A percentile compares a stretch with the other conserved stretches of the same genome.
Evolutionary conservation across 441 rosid genomes (phyloP).

Genomic region (Euphorbia celastroides): DNA sequence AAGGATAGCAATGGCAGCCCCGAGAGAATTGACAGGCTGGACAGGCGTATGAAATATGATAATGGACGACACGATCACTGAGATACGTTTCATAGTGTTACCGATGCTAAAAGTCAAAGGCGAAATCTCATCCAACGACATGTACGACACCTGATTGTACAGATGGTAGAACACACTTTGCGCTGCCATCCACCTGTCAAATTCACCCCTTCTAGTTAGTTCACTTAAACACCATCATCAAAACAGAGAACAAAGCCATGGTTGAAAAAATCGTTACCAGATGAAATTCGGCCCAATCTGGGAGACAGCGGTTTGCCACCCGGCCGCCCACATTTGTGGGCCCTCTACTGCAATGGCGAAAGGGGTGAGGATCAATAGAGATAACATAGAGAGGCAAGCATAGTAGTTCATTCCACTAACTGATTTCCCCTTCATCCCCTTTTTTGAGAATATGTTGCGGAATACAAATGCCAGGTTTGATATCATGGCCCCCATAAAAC

Average conservation of each 20-base stretch:
- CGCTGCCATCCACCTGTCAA: slow-evolving; percentile 97
- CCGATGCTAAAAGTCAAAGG: slow-evolving; percentile 89
- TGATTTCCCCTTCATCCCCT: slow-evolving; percentile 88
- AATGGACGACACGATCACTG: slow-evolving; percentile 82
- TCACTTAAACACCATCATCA: too few species aligned
- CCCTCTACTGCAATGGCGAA: slow-evolving; percentile 92
- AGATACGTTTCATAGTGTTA: slow-evolving; percentile 90
- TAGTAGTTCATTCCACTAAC: slow-evolving; percentile 97
- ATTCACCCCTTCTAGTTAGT: too few species aligned
- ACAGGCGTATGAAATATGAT: slow-evolving; percentile 83
- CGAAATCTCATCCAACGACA: slow-evolving; percentile 88
- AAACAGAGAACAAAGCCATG: too few species aligned
- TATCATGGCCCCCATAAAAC: slow-evolving; percentile 98
- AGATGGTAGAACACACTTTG: slow-evolving; percentile 92
- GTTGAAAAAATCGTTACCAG: slow-evolving; percentile 40
- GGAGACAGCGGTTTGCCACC: slow-evolving; percentile 71
- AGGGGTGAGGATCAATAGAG: slow-evolving; percentile 81
- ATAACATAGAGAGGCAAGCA: slow-evolving; percentile 80
- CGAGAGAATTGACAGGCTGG: slow-evolving; percentile 79
- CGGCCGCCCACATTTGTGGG: slow-evolving; percentile 88
- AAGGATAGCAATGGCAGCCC: slow-evolving; percentile 85
- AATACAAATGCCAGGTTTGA: slow-evolving; percentile 91
- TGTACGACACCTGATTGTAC: slow-evolving; percentile 90
- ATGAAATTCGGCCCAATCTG: slow-evolving; percentile 78
- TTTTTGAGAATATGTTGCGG: slow-evolving; percentile 90